Conservation (phyloP, 192 early-diverging fungal genomes). For the Anaeromyces robustus region DNA sequence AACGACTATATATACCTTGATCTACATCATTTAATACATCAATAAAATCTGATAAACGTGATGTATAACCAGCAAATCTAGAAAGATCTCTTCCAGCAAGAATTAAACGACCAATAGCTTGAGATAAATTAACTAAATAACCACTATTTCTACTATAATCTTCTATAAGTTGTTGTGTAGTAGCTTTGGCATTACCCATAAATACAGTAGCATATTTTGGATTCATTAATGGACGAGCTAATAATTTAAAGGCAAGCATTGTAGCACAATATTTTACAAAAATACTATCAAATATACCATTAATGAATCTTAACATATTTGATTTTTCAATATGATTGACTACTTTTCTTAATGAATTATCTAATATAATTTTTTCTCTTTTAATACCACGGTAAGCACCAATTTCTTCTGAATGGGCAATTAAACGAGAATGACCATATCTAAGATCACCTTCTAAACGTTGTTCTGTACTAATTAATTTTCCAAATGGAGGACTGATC, state of each 20-base stretch:
- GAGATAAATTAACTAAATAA: constrained; percentile 45
- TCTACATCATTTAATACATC: constrained; percentile 8
- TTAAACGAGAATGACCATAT: constrained; percentile 81
- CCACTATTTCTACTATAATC: constrained; percentile 44
- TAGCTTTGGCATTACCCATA: constrained; percentile 26
- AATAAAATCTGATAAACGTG: background rate
- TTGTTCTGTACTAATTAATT: constrained; percentile 85
- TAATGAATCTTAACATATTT: constrained; percentile 19
- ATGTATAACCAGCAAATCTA: constrained; percentile 14
- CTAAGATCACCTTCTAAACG: constrained; percentile 83
- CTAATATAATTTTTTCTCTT: background rate
- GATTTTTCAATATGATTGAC: background rate
- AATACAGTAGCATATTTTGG: constrained; percentile 25
- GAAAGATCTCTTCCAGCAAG: constrained; percentile 42
- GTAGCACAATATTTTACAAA: constrained; percentile 50
- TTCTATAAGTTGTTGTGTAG: constrained; percentile 42
- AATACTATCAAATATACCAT: constrained; percentile 46
- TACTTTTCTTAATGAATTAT: background rate
- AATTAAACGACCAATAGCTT: constrained; percentile 43
- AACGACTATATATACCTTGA: constrained; percentile 11
- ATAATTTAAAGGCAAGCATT: constrained; percentile 45
- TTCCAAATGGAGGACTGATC: constrained; percentile 89
- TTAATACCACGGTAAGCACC: background rate
- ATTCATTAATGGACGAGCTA: constrained; percentile 43
- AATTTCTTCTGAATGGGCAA: background rate